Evolutionary conservation across 1,139 yeast species (phyloP), one percentile per base, ranked within the genome.

Genomic region (Pichia sp.): DNA sequence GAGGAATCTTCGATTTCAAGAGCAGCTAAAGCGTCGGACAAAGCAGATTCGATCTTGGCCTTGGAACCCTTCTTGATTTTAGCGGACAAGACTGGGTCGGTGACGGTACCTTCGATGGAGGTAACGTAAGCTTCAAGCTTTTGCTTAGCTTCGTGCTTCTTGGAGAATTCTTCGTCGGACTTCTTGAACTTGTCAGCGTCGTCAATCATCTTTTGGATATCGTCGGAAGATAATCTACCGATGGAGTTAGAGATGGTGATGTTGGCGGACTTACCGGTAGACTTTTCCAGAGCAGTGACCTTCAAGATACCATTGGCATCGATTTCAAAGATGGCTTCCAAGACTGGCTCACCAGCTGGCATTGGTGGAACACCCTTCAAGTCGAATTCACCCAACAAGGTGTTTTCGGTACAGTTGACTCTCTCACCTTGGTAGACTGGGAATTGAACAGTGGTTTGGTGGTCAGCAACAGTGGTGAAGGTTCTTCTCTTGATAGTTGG

Each of bases 361-460:
- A 92, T 84, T 75, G 97, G 97, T 75, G 98, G 98, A 69, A 90
- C 89, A 78, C 92, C 92, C 81, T 87, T 87, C 77, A 90, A 87
- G 85, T 90, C 97, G 77, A 90, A 90, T 81, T 90, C 96, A 84
- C 98, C 98, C 76, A 90, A 88, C 74, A 90, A 85, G 75, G 96
- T 90, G 93, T 90, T 90, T 81, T 90, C 97, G 70, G 88, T 77
- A 82, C 97, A 90, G 95, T 90, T 92, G 73, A 90, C 96, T 84
- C 98, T 96, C 82, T 90, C 98, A 85, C 98, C 98, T 81, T 90
- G 97, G 88, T 89, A 90, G 64, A 90, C 97, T 79, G 96, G 98
- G 96, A 90, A 90, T 76, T 88, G 93, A 68, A 90, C 98, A 71
- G 96, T 89, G 76, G 97, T 90, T 82, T 90, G 98, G 85, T 90